phyloP scores from a whole-genome alignment of 331 rosid genomes.

The Telfairia occidentalis region DNA sequence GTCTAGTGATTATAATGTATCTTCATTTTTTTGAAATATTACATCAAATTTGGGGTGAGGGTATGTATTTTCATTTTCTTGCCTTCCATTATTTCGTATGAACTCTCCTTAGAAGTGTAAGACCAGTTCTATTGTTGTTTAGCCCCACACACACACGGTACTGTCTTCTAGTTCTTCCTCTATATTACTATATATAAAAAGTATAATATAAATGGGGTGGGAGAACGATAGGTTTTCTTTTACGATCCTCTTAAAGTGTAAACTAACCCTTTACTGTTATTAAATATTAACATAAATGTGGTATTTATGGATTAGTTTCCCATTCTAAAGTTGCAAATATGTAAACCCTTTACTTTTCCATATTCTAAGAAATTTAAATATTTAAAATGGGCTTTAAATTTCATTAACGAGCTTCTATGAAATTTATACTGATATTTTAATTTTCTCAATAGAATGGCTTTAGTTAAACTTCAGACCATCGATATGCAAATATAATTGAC shows the following conservation, averaged over 20 bases:
- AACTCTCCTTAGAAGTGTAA: not conserved
- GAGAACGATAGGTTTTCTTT: not conserved
- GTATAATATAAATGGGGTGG: not conserved
- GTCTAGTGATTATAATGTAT: not conserved
- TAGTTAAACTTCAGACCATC: not conserved
- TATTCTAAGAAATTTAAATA: not conserved
- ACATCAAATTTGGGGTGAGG: no score
- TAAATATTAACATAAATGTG: not conserved
- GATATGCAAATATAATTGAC: not conserved
- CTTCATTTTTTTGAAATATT: not conserved
- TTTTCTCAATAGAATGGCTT: not conserved
- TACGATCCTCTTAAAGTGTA: not conserved
- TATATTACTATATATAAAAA: not conserved
- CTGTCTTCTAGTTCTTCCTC: not conserved
- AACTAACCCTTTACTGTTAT: not conserved
- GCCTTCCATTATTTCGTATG: not conserved
- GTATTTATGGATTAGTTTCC: not conserved
- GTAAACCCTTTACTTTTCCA: not conserved
- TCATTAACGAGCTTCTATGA: not conserved
- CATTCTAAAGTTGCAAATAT: not conserved
- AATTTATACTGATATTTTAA: not conserved
- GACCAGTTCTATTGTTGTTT: not conserved
- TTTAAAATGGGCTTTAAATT: not conserved
- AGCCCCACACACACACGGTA: not conserved
- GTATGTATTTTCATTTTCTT: not conserved